These are phyloP conservation scores for Zangia roseola DNA, from an alignment of 768 basidiomycete species.

Conservation along the genomic window DNA sequence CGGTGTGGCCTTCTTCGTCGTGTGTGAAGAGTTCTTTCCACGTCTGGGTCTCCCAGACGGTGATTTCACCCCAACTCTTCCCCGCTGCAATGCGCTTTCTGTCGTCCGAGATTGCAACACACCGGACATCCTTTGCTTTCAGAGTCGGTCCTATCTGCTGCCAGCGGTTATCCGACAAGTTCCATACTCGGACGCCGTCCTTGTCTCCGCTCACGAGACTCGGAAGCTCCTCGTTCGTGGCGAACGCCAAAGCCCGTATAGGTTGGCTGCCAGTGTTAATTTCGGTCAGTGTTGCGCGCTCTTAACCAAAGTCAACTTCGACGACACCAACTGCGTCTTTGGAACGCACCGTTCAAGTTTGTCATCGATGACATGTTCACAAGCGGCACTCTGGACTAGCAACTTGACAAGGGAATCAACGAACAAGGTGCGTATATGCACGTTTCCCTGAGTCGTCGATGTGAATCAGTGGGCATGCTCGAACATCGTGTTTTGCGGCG, in stretches of 20 bases:
- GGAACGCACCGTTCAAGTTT: constrained; percentile 1
- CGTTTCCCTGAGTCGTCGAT: neutral
- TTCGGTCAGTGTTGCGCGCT: neutral
- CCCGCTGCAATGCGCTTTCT: constrained; percentile 8
- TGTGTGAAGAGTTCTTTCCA: constrained; percentile 1
- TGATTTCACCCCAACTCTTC: constrained; percentile 7
- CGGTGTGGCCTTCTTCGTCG: constrained; percentile 3
- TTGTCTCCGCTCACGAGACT: constrained; percentile 14
- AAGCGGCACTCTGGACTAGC: neutral
- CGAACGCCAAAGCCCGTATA: constrained; percentile 7
- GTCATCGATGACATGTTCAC: neutral
- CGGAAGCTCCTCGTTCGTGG: neutral
- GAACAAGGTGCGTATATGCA: neutral
- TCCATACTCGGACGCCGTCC: constrained; percentile 8
- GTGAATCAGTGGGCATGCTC: constrained; percentile 1
- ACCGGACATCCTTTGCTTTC: constrained; percentile 4
- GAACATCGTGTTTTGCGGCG: too few species aligned
- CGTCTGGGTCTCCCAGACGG: constrained; percentile 4
- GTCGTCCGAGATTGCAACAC: constrained; percentile 8
- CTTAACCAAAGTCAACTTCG: constrained; percentile 3
- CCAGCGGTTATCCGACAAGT: neutral
- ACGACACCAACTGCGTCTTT: neutral
- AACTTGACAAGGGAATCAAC: neutral
- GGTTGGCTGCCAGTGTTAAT: neutral
- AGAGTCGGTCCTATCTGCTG: neutral